Evolutionary conservation across 2,329 filamentous ascomycete species (phyloP).

Genomic region (Didymella segeticola): DNA sequence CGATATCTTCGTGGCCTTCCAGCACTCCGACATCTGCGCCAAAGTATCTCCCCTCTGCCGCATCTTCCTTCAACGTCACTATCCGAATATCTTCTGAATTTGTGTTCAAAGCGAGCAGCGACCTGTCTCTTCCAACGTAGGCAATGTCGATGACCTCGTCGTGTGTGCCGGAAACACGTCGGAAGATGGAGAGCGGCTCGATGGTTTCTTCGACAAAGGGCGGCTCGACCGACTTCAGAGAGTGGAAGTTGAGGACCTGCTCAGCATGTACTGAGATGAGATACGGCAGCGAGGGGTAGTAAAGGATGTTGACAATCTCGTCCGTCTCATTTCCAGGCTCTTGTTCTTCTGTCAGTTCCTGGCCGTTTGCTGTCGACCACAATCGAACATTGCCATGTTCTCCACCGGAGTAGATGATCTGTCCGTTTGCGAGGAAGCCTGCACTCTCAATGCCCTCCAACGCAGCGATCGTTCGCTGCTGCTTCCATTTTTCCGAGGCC

Average conservation of each 20-base stretch:
- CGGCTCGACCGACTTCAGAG: constrained; percentile 54
- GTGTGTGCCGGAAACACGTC: constrained; percentile 91
- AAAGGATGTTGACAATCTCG: constrained; percentile 74
- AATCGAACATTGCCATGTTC: constrained; percentile 82
- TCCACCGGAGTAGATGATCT: constrained; percentile 81
- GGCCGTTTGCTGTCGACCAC: constrained; percentile 79
- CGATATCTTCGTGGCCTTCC: constrained; percentile 91
- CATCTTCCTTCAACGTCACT: constrained; percentile 67
- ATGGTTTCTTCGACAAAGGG: constrained; percentile 55
- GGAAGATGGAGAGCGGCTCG: constrained; percentile 66
- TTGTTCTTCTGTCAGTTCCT: constrained; percentile 81
- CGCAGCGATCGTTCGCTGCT: constrained; percentile 79
- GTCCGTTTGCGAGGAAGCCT: constrained; percentile 76
- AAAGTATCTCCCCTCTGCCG: constrained; percentile 68
- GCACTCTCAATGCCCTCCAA: constrained; percentile 85
- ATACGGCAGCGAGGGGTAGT: constrained; percentile 69
- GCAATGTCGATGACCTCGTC: constrained; percentile 97
- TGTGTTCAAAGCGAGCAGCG: constrained; percentile 86
- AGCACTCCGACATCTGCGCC: constrained; percentile 87
- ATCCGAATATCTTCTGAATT: constrained; percentile 94
- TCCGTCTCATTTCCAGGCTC: constrained; percentile 64
- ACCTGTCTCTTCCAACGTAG: constrained; percentile 81
- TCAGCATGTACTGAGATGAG: constrained; percentile 86
- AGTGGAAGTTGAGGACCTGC: constrained; percentile 83
- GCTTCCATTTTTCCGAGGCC: constrained; percentile 86